Evolutionary conservation across 768 basidiomycete genomes (phyloP).

Genomic region (Panaeolus papilionaceus): DNA sequence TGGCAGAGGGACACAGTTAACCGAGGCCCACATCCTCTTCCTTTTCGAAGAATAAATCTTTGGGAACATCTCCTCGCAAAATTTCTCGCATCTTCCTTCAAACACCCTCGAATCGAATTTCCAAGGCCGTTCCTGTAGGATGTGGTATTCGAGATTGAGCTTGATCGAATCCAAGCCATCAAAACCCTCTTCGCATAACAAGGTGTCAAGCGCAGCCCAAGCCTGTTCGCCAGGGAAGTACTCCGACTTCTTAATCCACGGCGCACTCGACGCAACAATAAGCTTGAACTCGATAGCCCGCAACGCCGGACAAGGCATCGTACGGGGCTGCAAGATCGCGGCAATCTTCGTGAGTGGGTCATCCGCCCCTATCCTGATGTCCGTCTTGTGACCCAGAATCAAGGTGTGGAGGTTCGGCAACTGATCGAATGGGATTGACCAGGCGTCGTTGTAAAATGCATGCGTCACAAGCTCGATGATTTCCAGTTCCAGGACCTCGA

Average conservation of each 20-base stretch:
- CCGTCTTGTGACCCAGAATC: conserved; percentile 20
- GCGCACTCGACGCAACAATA: conserved; percentile 22
- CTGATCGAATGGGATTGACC: conserved; percentile 18
- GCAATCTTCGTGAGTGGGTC: conserved; percentile 19
- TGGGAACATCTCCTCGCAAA: conserved; percentile 20
- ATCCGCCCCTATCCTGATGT: conserved; percentile 19
- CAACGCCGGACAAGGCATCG: conserved; percentile 16
- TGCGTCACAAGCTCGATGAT: conserved; percentile 19
- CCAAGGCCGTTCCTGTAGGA: conserved; percentile 24
- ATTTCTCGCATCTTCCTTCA: conserved; percentile 15
- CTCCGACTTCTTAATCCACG: conserved; percentile 22
- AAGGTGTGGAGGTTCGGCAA: conserved; percentile 20
- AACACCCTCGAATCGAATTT: conserved; percentile 23
- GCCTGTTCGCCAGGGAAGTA: conserved; percentile 23
- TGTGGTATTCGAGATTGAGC: conserved; percentile 20
- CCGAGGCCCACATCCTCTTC: conserved; percentile 1
- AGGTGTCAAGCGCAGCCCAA: conserved; percentile 22
- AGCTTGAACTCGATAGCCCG: conserved; percentile 20
- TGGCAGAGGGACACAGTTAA: neutral
- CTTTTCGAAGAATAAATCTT: conserved; percentile 16
- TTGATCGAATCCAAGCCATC: conserved; percentile 13
- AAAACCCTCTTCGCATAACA: conserved; percentile 14
- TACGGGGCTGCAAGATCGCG: conserved; percentile 16
- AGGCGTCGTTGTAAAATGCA: conserved; percentile 14
- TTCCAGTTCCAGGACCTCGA: conserved; percentile 20